Evolutionary conservation across 2,329 filamentous ascomycete species (phyloP), one percentile per base, ranked within the genome.

Genomic region (Penicillium sp.): DNA sequence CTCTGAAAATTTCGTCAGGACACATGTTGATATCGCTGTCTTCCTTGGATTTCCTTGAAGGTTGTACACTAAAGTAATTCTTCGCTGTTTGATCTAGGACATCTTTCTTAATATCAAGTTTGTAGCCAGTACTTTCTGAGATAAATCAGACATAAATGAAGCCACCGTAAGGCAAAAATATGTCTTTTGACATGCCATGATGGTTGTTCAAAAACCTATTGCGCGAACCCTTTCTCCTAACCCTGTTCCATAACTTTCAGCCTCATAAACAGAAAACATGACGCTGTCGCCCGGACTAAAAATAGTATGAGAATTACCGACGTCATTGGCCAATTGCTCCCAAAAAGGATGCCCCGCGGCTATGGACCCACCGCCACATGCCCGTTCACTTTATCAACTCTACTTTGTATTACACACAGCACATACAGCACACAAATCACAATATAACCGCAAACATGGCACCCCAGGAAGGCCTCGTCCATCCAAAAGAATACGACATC

Each of bases 401-500:
- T 31, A 18, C 35, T 5, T 34, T 8, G 2, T 13, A 14, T 5
- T 20, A 38, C 22, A 31, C 14, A 11, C 24, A 26, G 7, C 24
- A 26, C 7, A 26, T 9, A 29, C 34, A 32, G 9, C 14, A 51
- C 10, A 8, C 20, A 32, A 11, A 20, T 32, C 22, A 50, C 16
- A 16, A 22, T 2, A 37, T 43, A 40, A 16, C 31, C 10, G 8
- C 32, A 55, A 75, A 64, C 26, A 88, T 88, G 85, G 73, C 84
- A 45, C 85, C 85, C 5, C 77, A 84, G 65, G 74, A 84, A 66
- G 85, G 85, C 42, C 76, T 88, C 39, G 81, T 87, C 9, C 85
- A 88, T 65, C 77, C 73, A 26, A 83, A 84, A 65, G 80, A 87
- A 67, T 87, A 88, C 67, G 83, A 89, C 69, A 82, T 88, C 75